Percentiles rank a stretch among this genome's conserved stretches.
These are phyloP conservation scores for Dothidotthia symphoricarpi DNA, from an alignment of 2,329 filamentous ascomycete species.

Conservation along the genomic window DNA sequence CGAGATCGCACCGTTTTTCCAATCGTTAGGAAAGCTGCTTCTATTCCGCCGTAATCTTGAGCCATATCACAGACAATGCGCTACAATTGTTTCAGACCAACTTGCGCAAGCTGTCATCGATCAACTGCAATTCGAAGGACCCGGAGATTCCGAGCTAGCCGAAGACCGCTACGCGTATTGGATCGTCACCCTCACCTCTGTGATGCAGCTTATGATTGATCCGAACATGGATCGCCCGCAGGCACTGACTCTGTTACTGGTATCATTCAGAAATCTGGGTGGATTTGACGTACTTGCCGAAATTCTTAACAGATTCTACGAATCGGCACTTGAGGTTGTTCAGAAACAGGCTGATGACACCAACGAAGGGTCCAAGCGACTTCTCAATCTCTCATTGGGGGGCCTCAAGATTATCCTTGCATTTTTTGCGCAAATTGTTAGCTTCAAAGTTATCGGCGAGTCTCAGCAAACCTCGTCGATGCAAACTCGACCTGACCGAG, in stretches of 20 bases:
- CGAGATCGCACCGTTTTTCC: slow-evolving; percentile 80
- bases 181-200: slow-evolving; percentile 74
- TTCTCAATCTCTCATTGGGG: slow-evolving; percentile 53
- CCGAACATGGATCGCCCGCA: slow-evolving; percentile 47
- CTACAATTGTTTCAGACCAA: slow-evolving; percentile 61
- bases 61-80: slow-evolving; percentile 59
- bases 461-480: slow-evolving; percentile 62
- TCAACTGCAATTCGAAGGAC: slow-evolving; percentile 58
- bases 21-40: slow-evolving; percentile 78
- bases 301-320: slow-evolving; percentile 68
- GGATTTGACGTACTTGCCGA: slow-evolving; percentile 73
- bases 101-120: slow-evolving; percentile 69
- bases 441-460: slow-evolving; percentile 77
- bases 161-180: slow-evolving; percentile 73
- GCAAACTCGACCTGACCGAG: slow-evolving; percentile 52
- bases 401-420: slow-evolving; percentile 80
- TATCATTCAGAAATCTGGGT: slow-evolving; percentile 79
- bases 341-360: slow-evolving; percentile 43
- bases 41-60: slow-evolving; percentile 74
- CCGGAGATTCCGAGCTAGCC: slow-evolving; percentile 50
- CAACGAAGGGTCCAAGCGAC: slow-evolving; percentile 45
- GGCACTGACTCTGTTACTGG: slow-evolving; percentile 68
- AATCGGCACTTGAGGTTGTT: slow-evolving; percentile 54
- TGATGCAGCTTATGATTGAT: slow-evolving; percentile 78
- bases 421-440: slow-evolving; percentile 73